Evolutionary conservation across 2,329 filamentous ascomycete genomes (phyloP).

Genomic region (Aspergillus luchuensis): DNA sequence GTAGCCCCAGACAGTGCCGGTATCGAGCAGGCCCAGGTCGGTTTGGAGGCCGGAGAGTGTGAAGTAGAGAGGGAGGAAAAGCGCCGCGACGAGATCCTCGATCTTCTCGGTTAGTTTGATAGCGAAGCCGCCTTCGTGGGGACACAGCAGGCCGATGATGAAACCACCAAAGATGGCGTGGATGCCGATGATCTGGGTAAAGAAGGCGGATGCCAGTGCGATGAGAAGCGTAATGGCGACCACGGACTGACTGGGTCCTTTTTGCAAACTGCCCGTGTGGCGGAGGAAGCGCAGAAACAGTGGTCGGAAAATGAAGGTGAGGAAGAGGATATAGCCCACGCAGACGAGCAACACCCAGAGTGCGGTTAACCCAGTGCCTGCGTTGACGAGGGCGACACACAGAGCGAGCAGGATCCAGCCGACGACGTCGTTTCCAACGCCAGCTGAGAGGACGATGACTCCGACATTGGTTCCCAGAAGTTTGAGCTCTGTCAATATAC

Average conservation of each 20-base stretch:
- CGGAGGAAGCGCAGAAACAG: conserved; percentile 73
- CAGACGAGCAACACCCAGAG: conserved; percentile 80
- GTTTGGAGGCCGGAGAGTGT: conserved; percentile 88
- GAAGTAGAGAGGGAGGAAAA: conserved; percentile 91
- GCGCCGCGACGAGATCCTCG: conserved; percentile 80
- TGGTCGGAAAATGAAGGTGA: conserved; percentile 72
- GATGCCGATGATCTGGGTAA: conserved; percentile 86
- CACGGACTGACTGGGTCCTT: conserved; percentile 83
- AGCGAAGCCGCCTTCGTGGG: conserved; percentile 84
- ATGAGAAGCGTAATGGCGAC: conserved; percentile 81
- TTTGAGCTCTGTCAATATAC: conserved; percentile 89
- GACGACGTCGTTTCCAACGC: conserved; percentile 88
- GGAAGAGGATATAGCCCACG: conserved; percentile 73
- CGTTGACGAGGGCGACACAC: conserved; percentile 91
- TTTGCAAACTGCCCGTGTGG: conserved; percentile 75
- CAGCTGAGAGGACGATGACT: conserved; percentile 84
- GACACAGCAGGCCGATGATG: conserved; percentile 83
- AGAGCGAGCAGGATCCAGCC: conserved; percentile 92
- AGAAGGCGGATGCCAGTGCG: conserved; percentile 77
- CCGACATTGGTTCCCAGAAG: conserved; percentile 80
- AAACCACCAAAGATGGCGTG: conserved; percentile 96
- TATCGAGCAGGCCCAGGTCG: conserved; percentile 79
- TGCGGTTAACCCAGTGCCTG: conserved; percentile 76
- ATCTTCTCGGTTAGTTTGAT: conserved; percentile 93
- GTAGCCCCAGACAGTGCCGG: conserved; percentile 84